Evolutionary conservation across 192 early-diverging fungal species (phyloP), one percentile per base, ranked within the genome.

Genomic region (Coemansia sp.): DNA sequence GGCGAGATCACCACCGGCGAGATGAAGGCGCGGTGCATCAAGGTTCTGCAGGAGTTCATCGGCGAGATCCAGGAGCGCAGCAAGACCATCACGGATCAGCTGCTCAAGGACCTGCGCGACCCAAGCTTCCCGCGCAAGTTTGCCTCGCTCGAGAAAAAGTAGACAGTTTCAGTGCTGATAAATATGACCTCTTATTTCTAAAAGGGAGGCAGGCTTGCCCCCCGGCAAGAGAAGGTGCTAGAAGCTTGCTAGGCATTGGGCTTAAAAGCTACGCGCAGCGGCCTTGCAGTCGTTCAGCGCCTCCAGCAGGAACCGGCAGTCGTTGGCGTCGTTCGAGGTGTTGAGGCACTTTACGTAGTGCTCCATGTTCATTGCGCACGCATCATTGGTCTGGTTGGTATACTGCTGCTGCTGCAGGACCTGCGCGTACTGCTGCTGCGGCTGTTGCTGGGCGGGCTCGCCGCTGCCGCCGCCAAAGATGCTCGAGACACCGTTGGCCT

Each of bases 221-320:
- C 27, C n/a, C n/a, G n/a, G n/a, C n/a, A 21, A 14, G 8, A 43
- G 36, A 43, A 54, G 17, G 7, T 41, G 39, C 28, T 43, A 28
- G 28, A 41, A 20, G 28, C 11, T 17, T 19, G 5, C 34, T 14
- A 22, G n/a, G n/a, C n/a, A n/a, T n/a, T n/a, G 11, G 21, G 1
- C n/a, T 19, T 34, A 53, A 39, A 36, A 53, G 32, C 38, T 40
- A 12, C 23, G 21, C 23, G 22, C 27, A 14, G 36, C 50, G 7
- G 61, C 53, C 62, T 90, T 91, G 81, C 93, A 97, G 46, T 86
- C 79, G 83, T 94, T 94, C 50, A 97, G 83, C 75, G 86, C 81
- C 59, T 97, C 92, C 31, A 94, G 72, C 72, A 92, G 92, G 82
- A 87, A 92, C 77, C 91, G 87, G 80, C 94, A 97, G 26, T 84